These are phyloP conservation scores for Tricladium varicosporioides DNA, from an alignment of 2,329 filamentous ascomycete species.

Conservation along the genomic window DNA sequence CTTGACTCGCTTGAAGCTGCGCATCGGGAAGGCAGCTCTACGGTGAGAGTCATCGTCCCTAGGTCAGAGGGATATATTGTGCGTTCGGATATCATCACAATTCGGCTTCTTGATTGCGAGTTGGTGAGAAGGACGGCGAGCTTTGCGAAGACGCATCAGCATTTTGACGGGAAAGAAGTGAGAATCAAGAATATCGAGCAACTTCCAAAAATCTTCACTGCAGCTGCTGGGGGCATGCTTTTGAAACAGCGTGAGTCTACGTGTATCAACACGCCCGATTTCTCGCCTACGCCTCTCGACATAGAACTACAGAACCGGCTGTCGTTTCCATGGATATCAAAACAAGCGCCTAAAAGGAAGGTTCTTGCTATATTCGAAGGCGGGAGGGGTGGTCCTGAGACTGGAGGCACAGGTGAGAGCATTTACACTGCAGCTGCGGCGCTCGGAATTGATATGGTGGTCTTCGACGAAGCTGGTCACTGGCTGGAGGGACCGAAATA, in stretches of 20 bases:
- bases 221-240: neutral
- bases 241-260: neutral
- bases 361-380: neutral
- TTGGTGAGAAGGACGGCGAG: neutral
- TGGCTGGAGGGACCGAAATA: conserved; percentile 1
- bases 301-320: neutral
- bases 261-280: neutral
- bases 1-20: too few relatives aligned
- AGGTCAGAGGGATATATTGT: neutral
- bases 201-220: neutral
- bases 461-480: conserved; percentile 1
- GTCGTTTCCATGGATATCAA: neutral
- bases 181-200: neutral
- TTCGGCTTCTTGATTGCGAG: neutral
- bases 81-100: neutral
- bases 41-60: neutral
- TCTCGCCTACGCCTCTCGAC: neutral
- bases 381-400: neutral
- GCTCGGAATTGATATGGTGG: neutral
- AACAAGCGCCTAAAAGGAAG: neutral
- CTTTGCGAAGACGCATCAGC: neutral
- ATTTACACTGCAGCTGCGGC: neutral
- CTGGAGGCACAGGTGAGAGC: neutral
- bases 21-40: too few relatives aligned
- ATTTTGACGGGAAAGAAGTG: neutral